Base-by-base conservation (phyloP, 2,329 filamentous ascomycete species). In the Cladosporium austrohemisphaericum region DNA sequence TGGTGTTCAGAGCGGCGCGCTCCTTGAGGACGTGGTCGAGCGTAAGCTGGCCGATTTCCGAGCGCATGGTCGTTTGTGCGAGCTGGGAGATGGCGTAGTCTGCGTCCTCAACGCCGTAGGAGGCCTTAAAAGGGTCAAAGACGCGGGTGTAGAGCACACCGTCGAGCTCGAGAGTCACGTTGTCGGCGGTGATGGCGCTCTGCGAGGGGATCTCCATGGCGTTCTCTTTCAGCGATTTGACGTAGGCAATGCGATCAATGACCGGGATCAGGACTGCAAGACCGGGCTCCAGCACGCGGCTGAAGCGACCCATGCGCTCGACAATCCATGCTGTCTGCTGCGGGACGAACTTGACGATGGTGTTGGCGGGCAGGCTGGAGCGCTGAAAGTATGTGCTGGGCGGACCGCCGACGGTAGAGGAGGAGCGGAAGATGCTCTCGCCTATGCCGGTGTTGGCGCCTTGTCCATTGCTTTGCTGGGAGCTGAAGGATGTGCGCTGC, bases 241-340 rank as follows among this genome's bases (percentile, higher is more conserved):
- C 93, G 68, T 98, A 98, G 60, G 93, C 87, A 68, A 98, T 97
- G 54, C 90, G 86, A 71, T 98, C 93, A 68, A 98, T 74, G 58
- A 97, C 86, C 1, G 93, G 93, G 48, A 93, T 78, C 59, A 98
- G 73, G 55, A 98, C 79, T 18, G 93, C 91, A 54, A 98, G 76
- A 50, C 93, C 93, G 3, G 93, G 93, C 62, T 96, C 82, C 43
- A 98, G 76, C 63, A 98, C 96, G 53, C 91, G 81, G 72, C 88
- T 86, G 75, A 95, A 98, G 71, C 91, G 93, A 63, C 93, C 93
- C 93, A 98, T 98, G 65, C 93, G 91, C 80, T 98, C 93, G 50
- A 98, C 93, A 52, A 98, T 92, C 93, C 93, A 98, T 69, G 93
- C 93, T 61, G 92, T 97, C 76, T 98, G 93, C 72, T 98, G 93